These are phyloP conservation scores for Lecanicillium sp. DNA, from an alignment of 2,329 filamentous ascomycete genomes.

Conservation along the genomic window DNA sequence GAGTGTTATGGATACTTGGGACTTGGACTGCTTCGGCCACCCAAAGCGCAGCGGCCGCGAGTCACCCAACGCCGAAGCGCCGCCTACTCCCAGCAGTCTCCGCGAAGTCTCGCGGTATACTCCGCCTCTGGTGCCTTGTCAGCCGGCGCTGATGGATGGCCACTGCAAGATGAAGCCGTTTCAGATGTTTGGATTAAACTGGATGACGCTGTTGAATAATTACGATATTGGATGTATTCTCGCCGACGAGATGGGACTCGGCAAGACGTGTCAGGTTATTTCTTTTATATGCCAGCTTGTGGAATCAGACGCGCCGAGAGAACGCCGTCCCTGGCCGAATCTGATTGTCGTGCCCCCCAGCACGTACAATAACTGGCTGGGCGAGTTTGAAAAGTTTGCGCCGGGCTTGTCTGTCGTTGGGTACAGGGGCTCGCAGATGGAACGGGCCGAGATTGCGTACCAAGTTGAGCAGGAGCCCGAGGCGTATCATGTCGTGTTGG, in stretches of 20 bases:
- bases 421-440: slow-evolving; percentile 56
- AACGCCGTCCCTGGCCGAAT: slow-evolving; percentile 54
- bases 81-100: slow-evolving; percentile 34
- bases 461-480: slow-evolving; percentile 56
- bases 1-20: slow-evolving; percentile 37
- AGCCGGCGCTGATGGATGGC: slow-evolving; percentile 71
- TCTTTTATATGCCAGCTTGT: slow-evolving; percentile 80
- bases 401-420: slow-evolving; percentile 68
- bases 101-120: slow-evolving; percentile 22
- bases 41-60: slow-evolving; percentile 22
- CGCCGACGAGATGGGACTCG: slow-evolving; percentile 94
- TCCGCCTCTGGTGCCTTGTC: slow-evolving; percentile 41
- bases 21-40: slow-evolving; percentile 39
- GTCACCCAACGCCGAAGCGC: slow-evolving; percentile 26
- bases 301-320: slow-evolving; percentile 43
- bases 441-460: slow-evolving; percentile 60
- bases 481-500: slow-evolving; percentile 55
- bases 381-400: slow-evolving; percentile 83
- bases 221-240: slow-evolving; percentile 80
- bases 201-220: slow-evolving; percentile 78
- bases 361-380: slow-evolving; percentile 91
- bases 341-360: slow-evolving; percentile 88
- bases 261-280: slow-evolving; percentile 96
- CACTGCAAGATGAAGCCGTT: slow-evolving; percentile 82
- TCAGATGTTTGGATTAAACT: slow-evolving; percentile 90